These are phyloP conservation scores for Fusarium neocosmosporiellum DNA, from an alignment of 2,329 filamentous ascomycete genomes.

Conservation along the genomic window DNA sequence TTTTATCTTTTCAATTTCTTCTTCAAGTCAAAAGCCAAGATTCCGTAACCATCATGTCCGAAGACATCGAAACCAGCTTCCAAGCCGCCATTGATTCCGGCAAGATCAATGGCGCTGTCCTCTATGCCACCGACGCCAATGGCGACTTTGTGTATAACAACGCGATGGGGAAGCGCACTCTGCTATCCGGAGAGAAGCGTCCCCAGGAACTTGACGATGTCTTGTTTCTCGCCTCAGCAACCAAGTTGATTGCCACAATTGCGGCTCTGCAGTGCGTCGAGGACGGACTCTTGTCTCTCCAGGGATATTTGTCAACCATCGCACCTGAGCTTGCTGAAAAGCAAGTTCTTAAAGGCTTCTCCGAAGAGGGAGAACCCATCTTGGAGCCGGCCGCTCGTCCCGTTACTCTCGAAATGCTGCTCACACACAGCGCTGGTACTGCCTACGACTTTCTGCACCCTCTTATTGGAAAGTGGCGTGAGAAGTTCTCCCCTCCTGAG, in stretches of 20 bases:
- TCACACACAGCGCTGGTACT: constrained; percentile 63
- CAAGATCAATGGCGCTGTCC: constrained; percentile 56
- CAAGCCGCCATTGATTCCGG: constrained; percentile 55
- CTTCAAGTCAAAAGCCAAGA: no score
- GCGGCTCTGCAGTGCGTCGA: constrained; percentile 67
- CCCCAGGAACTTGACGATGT: constrained; percentile 52
- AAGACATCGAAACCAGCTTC: constrained; percentile 52
- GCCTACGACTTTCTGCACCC: constrained; percentile 58
- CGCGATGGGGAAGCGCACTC: constrained; percentile 52
- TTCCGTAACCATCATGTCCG: constrained; percentile 28
- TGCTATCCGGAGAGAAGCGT: constrained; percentile 53
- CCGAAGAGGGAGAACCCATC: constrained; percentile 53
- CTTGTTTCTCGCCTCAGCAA: constrained; percentile 51
- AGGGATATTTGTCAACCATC: constrained; percentile 56
- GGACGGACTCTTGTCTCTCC: constrained; percentile 58
- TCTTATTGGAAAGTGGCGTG: constrained; percentile 48
- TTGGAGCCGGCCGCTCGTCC: constrained; percentile 47
- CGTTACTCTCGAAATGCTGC: constrained; percentile 63
- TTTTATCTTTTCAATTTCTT: neutral
- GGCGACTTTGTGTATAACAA: constrained; percentile 55
- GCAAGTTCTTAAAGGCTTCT: constrained; percentile 60
- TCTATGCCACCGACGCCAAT: constrained; percentile 53
- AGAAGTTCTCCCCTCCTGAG: constrained; percentile 40
- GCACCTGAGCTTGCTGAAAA: constrained; percentile 61
- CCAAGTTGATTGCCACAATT: constrained; percentile 62